Base-by-base conservation (phyloP, 371 early-diverging fungal genomes). In the Apophysomyces sp. region DNA sequence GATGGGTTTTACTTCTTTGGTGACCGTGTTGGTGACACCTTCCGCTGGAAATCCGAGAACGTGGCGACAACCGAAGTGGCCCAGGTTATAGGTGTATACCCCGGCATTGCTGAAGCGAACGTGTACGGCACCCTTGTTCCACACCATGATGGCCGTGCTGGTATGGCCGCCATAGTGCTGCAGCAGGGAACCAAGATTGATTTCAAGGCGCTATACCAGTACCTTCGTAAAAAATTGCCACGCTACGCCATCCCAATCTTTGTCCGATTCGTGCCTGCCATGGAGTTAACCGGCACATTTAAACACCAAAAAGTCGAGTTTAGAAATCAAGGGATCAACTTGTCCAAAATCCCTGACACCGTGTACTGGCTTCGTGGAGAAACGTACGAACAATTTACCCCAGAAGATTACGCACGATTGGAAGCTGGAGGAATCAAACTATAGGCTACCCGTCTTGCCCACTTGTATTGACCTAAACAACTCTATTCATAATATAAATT, bases 21-120 rank as follows among this genome's bases (percentile, higher is more conserved):
- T 13, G 91, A 91, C 53, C 86, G 92, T 24, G 67, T 86, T 18
- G 91, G 91, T 3, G 91, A 92, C 41, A 87, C 91, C 0, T 92
- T 90, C 76, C 75, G 89, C 11, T 89, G 89, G 89, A 84, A 84
- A 39, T 73, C 79, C 24, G 86, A 81, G 57, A 84, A 84, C 37
- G 83, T 84, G 11, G 63, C 80, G 3, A 81, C 85, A 7, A 63
- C 70, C n/a, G 85, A 87, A 60, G 86, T 87, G 1, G 71, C 79
- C 2, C 77, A 74, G 55, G 81, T 71, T 2, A 57, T 87, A 21
- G 69, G 74, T 3, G 28, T 65, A 5, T 83, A 73, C 44, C 77
- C 83, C 0, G 77, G 72, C 34, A 71, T 86, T 24, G 53, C 67
- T 2, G 86, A 86, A 49, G 78, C 76, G 49, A 85, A 83, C 52